Conservation (phyloP, 345 rosid species). For the Rhizophora apiculata region DNA sequence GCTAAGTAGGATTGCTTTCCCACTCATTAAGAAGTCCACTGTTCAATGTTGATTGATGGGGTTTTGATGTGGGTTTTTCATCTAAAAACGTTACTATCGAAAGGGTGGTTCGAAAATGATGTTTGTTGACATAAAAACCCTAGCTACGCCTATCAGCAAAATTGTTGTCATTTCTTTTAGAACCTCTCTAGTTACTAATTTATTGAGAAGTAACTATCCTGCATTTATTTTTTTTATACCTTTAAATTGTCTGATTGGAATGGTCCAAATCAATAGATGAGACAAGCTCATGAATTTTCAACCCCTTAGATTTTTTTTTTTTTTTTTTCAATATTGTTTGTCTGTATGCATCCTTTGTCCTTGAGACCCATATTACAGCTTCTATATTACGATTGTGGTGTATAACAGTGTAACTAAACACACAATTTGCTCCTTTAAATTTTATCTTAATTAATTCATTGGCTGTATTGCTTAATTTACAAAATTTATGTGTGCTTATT, state of each 20-base stretch:
- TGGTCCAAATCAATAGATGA: constrained; percentile 22
- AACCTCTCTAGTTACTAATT: not conserved
- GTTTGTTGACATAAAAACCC: constrained; percentile 46
- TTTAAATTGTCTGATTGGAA: constrained; percentile 29
- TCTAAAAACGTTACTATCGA: constrained; percentile 41
- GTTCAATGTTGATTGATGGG: constrained; percentile 22
- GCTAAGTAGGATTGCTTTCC: not conserved
- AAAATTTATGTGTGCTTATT: too few relatives aligned
- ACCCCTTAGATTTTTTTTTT: constrained; percentile 22
- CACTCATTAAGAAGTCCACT: constrained; percentile 25
- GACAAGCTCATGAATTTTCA: constrained; percentile 31
- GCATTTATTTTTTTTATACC: not conserved
- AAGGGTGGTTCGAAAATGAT: constrained; percentile 45
- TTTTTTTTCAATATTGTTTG: constrained; percentile 1
- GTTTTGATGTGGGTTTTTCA: constrained; percentile 37
- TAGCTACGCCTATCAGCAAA: constrained; percentile 25
- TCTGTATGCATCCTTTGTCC: constrained; percentile 16
- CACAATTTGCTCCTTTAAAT: not conserved
- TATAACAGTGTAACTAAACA: not conserved
- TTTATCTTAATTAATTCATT: not conserved
- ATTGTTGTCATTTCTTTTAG: not conserved
- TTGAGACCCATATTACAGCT: constrained; percentile 21
- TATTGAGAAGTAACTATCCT: not conserved
- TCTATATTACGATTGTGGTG: not conserved
- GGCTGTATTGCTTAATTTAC: not conserved